phyloP scores from a whole-genome alignment of 2,329 filamentous ascomycete species.

The Dendrostoma leiphaemia region DNA sequence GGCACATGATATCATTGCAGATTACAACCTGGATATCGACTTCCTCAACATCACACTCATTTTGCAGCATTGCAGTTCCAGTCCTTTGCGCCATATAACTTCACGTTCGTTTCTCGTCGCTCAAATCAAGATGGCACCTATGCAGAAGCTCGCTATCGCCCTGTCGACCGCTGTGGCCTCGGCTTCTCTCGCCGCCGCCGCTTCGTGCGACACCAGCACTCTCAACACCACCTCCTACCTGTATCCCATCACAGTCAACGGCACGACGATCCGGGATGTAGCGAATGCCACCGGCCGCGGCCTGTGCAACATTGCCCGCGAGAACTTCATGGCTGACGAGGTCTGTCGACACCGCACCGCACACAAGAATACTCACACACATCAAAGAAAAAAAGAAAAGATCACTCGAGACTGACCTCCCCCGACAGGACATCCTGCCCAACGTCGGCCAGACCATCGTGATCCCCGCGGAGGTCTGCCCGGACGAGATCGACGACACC shows the following conservation, averaged over 20 bases:
- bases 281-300: background rate
- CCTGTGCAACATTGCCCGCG: slow-evolving; percentile 6
- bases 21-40: too few relatives aligned
- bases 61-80: too few relatives aligned
- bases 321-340: slow-evolving; percentile 11
- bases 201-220: slow-evolving; percentile 1
- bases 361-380: too few relatives aligned
- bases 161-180: slow-evolving; percentile 9
- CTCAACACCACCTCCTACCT: slow-evolving; percentile 3
- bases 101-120: too few relatives aligned
- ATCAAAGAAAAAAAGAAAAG: too few relatives aligned
- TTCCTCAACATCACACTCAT: too few relatives aligned
- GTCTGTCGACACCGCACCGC: too few relatives aligned
- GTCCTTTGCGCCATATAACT: too few relatives aligned
- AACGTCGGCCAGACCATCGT: slow-evolving; percentile 6
- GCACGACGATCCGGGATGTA: background rate
- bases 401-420: too few relatives aligned
- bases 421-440: slow-evolving; percentile 1
- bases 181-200: slow-evolving; percentile 5
- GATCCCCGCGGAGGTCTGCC: slow-evolving; percentile 6
- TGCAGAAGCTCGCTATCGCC: slow-evolving; percentile 3
- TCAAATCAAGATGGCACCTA: background rate
- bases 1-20: too few relatives aligned
- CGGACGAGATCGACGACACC: slow-evolving; percentile 7
- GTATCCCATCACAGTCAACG: background rate